A percentile compares a stretch with the other conserved stretches of the same genome.
These are phyloP conservation scores for Apocynum venetum DNA, from an alignment of 257 asterid genomes.

Conservation along the genomic window DNA sequence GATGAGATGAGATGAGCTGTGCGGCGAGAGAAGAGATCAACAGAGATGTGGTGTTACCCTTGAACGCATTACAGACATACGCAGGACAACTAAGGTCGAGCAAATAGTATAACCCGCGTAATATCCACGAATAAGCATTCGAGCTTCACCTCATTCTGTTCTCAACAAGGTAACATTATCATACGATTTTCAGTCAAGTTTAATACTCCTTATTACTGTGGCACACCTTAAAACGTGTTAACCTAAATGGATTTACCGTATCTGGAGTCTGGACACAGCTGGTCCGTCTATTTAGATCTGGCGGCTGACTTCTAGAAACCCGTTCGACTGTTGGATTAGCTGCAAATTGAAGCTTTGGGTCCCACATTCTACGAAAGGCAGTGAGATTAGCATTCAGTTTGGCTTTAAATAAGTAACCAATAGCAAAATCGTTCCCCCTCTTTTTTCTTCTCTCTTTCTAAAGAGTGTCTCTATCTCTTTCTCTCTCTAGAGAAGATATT, in stretches of 20 bases:
- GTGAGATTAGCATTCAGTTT: not conserved
- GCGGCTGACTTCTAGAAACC: constrained; percentile 24
- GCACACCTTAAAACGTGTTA: not conserved
- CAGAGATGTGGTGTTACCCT: no score
- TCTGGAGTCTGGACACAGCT: not conserved
- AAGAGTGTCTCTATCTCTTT: constrained; percentile 6
- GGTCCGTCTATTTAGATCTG: constrained; percentile 27
- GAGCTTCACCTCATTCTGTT: no score
- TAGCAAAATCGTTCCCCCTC: not conserved
- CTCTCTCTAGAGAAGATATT: not conserved
- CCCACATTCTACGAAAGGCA: constrained; percentile 21
- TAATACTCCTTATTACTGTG: no score
- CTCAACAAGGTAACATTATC: not conserved
- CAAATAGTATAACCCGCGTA: no score
- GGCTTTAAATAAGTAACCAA: not conserved
- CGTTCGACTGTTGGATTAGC: constrained; percentile 32
- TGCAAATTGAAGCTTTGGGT: constrained; percentile 10
- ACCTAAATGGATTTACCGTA: not conserved
- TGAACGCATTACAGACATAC: no score
- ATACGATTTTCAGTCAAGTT: not conserved
- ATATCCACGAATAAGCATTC: not conserved
- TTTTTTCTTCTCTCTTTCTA: not conserved
- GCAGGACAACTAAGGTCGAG: no score
- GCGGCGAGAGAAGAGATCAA: no score
- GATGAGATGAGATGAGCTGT: no score